phyloP scores from a whole-genome alignment of 805 yeast genomes.

The Nakazawaea laoshanensis region DNA sequence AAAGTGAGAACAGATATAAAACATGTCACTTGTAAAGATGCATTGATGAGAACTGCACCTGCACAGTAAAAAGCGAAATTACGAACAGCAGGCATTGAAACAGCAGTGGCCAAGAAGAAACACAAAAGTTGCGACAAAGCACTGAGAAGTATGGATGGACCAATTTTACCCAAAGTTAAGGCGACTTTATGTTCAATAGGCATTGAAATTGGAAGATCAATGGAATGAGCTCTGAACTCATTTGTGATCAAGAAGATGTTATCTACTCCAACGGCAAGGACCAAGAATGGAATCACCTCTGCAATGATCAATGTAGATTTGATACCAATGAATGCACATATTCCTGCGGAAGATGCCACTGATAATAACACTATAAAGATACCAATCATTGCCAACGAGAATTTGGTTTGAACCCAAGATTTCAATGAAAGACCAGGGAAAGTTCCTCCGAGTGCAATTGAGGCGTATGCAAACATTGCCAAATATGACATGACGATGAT shows the following conservation, averaged over 20 bases:
- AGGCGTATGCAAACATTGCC: conserved; percentile 82
- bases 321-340: conserved; percentile 66
- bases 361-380: conserved; percentile 74
- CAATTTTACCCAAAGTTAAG: conserved; percentile 60
- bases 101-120: conserved; percentile 69
- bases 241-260: conserved; percentile 83
- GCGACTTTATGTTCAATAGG: conserved; percentile 52
- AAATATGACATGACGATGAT: conserved; percentile 70
- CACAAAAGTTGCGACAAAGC: conserved; percentile 73
- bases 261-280: conserved; percentile 94
- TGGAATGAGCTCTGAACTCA: conserved; percentile 54
- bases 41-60: conserved; percentile 72
- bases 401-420: conserved; percentile 43
- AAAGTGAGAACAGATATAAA: conserved; percentile 66
- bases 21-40: conserved; percentile 70
- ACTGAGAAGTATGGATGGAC: conserved; percentile 80
- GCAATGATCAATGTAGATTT: conserved; percentile 90
- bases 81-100: conserved; percentile 92
- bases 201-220: conserved; percentile 24
- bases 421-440: conserved; percentile 8
- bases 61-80: conserved; percentile 91
- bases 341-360: conserved; percentile 75
- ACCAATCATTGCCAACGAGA: conserved; percentile 77
- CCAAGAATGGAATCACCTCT: conserved; percentile 90
- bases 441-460: conserved; percentile 55